Evolutionary conservation across 208 protist genomes (phyloP).

Genomic region (Leishmania lainsoni): DNA sequence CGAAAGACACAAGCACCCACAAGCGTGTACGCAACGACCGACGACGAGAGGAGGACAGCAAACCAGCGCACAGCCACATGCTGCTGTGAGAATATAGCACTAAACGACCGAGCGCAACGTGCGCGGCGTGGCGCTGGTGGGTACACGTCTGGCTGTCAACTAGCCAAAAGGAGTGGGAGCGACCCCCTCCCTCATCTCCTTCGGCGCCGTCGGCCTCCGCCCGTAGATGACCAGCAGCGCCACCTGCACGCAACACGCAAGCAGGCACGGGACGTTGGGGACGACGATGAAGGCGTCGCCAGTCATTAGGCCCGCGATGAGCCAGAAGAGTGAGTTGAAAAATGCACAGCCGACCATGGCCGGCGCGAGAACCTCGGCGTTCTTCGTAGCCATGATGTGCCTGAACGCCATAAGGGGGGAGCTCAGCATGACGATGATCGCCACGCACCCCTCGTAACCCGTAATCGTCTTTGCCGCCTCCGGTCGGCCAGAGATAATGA

Average conservation of each 20-base stretch:
- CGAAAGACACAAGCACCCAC: background rate
- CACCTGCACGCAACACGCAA: conserved; percentile 43
- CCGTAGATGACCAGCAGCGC: conserved; percentile 57
- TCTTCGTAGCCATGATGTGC: conserved; percentile 58
- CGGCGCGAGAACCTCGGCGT: conserved; percentile 55
- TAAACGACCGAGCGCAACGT: background rate
- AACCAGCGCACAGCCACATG: background rate
- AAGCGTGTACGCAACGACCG: background rate
- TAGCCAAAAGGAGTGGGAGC: conserved; percentile 53
- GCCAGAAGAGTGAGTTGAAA: conserved; percentile 61
- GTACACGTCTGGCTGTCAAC: background rate
- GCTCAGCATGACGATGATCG: conserved; percentile 56
- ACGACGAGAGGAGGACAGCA: background rate
- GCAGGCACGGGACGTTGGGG: conserved; percentile 42
- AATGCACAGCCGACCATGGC: conserved; percentile 59
- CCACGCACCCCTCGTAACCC: conserved; percentile 48
- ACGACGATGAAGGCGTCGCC: conserved; percentile 49
- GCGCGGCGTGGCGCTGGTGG: background rate
- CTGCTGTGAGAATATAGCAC: background rate
- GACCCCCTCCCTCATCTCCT: conserved; percentile 41
- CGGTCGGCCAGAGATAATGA: conserved; percentile 32
- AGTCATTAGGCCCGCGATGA: conserved; percentile 49
- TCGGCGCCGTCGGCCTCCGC: conserved; percentile 17
- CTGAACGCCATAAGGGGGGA: conserved; percentile 53
- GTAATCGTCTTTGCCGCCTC: conserved; percentile 36